Base-by-base conservation (phyloP, 1,284 basidiomycete genomes). In the Ceratobasidium sp. region DNA sequence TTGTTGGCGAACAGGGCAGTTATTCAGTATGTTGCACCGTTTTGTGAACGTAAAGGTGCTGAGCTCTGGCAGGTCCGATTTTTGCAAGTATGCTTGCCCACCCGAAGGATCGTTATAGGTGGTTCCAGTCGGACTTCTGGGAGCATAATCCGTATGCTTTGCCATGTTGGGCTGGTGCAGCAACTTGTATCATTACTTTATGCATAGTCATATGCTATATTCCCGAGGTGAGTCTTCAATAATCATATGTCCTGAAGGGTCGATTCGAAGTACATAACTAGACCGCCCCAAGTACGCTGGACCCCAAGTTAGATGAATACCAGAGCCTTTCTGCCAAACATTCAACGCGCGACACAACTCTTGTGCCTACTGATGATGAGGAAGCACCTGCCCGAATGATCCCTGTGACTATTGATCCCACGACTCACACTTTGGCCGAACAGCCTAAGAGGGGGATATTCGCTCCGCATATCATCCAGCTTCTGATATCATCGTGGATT, bases 401-500 rank as follows among this genome's bases (percentile, higher is more conserved):
- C 41, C 21, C 60, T n/a, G 50, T 36, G 9, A 64, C 36, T 13
- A 47, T 53, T 16, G 59, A 41, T 11, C 47, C 39, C 2, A 8
- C 21, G 1, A 42, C 41, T 44, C 25, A 23, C 19, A 9, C 2
- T 9, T 16, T 50, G 8, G 8, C 50, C 30, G 2, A n/a, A 21
- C 33, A 27, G 27, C 39, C n/a, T 19, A 23, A 11, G 39, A n/a
- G 5, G 1, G 25, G 8, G 3, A 19, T 30, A 25, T 44, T 52
- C 19, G 29, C 60, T 0, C 39, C 60, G 13, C 52, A 52, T 23
- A 21, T 66, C 25, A 27, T 44, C 41, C 60, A 66, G 16, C 60
- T 66, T 46, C 25, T 66, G 16, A 25, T 66, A 5, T 66, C 60
- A n/a, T 53, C 60, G 8, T 66, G 60, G 60, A 46, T 66, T 3